Conservation (phyloP, 805 yeast genomes). For the Teunomyces pallodes region DNA sequence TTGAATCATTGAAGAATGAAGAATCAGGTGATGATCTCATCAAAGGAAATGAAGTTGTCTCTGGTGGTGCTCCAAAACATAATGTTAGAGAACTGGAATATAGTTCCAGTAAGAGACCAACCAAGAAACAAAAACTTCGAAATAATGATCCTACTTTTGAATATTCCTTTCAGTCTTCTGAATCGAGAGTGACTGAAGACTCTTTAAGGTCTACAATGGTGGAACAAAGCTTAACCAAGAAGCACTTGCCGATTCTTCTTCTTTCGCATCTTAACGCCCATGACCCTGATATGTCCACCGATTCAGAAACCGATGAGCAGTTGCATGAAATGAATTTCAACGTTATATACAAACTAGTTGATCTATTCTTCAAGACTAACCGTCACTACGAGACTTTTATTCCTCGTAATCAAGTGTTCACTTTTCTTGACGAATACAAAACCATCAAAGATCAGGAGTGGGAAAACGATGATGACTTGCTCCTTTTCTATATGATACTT, state of each 20-base stretch:
- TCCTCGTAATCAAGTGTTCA: conserved; percentile 27
- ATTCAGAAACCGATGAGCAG: conserved; percentile 14
- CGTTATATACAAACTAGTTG: conserved; percentile 34
- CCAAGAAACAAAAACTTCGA: neutral
- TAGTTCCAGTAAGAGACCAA: conserved; percentile 1
- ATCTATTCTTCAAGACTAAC: conserved; percentile 41
- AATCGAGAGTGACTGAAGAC: conserved; percentile 9
- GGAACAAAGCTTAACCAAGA: conserved; percentile 26
- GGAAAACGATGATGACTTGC: conserved; percentile 50
- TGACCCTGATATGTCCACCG: conserved; percentile 17
- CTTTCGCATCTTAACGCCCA: conserved; percentile 14
- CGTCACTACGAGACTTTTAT: conserved; percentile 41
- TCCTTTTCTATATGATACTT: conserved; percentile 44
- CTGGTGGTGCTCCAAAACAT: conserved; percentile 2
- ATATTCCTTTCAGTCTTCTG: conserved; percentile 9
- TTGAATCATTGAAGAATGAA: conserved; percentile 29
- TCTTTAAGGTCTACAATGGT: conserved; percentile 9
- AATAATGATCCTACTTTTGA: neutral
- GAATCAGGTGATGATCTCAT: conserved; percentile 21
- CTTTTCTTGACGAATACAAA: conserved; percentile 37
- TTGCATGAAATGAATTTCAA: conserved; percentile 26
- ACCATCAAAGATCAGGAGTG: conserved; percentile 33
- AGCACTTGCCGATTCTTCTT: conserved; percentile 28
- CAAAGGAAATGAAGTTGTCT: conserved; percentile 18
- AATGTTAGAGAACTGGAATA: conserved; percentile 1